Evolutionary conservation across 148 eudicot species (phyloP), one percentile per base, ranked within the genome.

Genomic region (Rhododendron simsii): DNA sequence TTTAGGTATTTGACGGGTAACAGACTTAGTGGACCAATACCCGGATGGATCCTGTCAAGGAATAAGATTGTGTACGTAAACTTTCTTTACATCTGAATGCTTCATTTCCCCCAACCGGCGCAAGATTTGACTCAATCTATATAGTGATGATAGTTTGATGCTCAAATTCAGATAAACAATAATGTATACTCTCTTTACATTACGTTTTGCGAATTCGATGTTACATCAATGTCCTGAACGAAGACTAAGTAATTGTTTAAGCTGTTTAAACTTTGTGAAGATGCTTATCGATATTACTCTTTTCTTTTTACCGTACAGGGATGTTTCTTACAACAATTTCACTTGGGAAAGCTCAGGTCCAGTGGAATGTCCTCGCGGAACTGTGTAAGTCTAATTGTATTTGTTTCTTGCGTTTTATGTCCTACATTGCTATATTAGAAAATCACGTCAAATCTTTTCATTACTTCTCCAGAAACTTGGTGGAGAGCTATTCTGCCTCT

Each of bases 1-100:
- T 81, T 23, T 75, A 92, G 94, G 85, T 92, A 87, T 85, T 84
- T 92, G 89, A 92, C 93, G 63, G 88, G 91, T 33, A 92, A 92
- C 86, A 88, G 86, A 51, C 92, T 92, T 83, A 91, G 81, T 13
- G 94, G 94, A 78, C 82, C 47, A 44, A 83, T 92, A 71, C 94
- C 94, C 45, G 78, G 28, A 74, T 91, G 92, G 92, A 87, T 90
- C 76, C 61, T 85, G 26, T 44, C 85, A 69, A 83, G 91, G 73
- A 92, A 85, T 86, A 92, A 87, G 88, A 91, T 82, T 78, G 86
- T 86, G 94, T 92, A 85, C 53, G 89, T 23, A 59, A 44, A 71
- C 76, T 81, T 75, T 39, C 71, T 50, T 5, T 30, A 77, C 26
- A 37, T 44, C 3, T 73, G 30, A 12, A 30, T 71, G 39, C 76